Evolutionary conservation across 2,329 filamentous ascomycete species (phyloP), one percentile per base, ranked within the genome.

Genomic region (Colletotrichum sp.): DNA sequence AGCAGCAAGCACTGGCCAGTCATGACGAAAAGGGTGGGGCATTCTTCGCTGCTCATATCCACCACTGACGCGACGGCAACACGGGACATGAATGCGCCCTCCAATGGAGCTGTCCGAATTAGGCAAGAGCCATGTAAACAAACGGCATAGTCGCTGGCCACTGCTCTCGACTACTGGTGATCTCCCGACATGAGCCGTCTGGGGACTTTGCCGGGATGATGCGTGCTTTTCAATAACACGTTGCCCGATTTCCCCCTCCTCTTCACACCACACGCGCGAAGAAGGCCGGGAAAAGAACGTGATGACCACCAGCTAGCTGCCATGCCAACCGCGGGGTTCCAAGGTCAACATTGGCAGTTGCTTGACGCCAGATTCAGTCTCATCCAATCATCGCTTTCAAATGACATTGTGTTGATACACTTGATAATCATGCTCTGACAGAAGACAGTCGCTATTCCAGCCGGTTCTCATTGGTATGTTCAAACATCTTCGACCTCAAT

Each of bases 41-140:
- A 15, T 25, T 25, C 16, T 30, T 39, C 10, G 28, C 39, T 66
- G 62, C 62, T 52, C 39, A 32, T 66, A 68, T 34, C 34, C 67
- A 61, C 67, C 39, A 28, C 34, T 70, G 27, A 62, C 56, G 56
- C 56, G 67, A 62, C 56, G 36, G 34, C 25, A 62, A 68, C 43
- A 52, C 43, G 43, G 43, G 43, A 52, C 15, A 66, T 64, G 27
- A 60, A 60, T 15, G 48, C 48, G 30, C 65, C 7, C 43, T n/a
- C 66, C 71, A 74, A 48, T 16, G 22, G 48, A 69, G 28, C 58
- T 76, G 74, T 74, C 74, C 70, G 58, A 68, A 74, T 68, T 25
- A 36, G 70, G 74, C 43, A 52, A 32, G 68, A 69, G 28, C 58
- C 65, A 74, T 69, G 70, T 73, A 76, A 76, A 74, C 74, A 76